Evolutionary conservation across 192 early-diverging fungal genomes (phyloP).

Genomic region (Dissophora ornata): DNA sequence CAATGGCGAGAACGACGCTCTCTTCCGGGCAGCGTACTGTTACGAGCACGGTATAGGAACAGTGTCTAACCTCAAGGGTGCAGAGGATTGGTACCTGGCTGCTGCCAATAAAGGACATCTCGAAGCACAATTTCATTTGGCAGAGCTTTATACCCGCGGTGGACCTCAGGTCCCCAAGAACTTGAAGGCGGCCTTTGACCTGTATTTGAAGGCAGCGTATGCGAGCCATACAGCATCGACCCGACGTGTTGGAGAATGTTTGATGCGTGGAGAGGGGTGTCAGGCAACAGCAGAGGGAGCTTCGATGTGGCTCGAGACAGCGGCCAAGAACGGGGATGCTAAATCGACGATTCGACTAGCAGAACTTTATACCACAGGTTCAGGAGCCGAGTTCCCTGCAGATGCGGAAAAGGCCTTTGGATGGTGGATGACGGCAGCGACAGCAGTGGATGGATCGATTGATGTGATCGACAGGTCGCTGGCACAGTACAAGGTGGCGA

Average conservation of each 20-base stretch:
- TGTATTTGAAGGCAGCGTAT: slow-evolving; percentile 69
- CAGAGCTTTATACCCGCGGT: slow-evolving; percentile 63
- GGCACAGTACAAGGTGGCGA: slow-evolving; percentile 74
- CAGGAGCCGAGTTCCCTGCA: slow-evolving; percentile 30
- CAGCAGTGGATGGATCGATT: slow-evolving; percentile 47
- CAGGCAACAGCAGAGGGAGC: slow-evolving; percentile 53
- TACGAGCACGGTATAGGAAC: slow-evolving; percentile 76
- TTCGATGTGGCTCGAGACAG: slow-evolving; percentile 52
- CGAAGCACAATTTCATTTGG: slow-evolving; percentile 62
- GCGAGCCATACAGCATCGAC: slow-evolving; percentile 60
- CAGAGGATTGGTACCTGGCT: slow-evolving; percentile 68
- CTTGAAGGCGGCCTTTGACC: slow-evolving; percentile 69
- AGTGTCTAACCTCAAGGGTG: slow-evolving; percentile 56
- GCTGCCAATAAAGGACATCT: slow-evolving; percentile 76
- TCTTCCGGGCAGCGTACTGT: slow-evolving; percentile 74
- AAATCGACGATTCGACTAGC: slow-evolving; percentile 50
- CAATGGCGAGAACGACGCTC: slow-evolving; percentile 71
- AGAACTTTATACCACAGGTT: slow-evolving; percentile 37
- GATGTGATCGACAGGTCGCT: slow-evolving; percentile 58
- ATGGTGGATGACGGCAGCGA: slow-evolving; percentile 53
- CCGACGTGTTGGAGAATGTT: slow-evolving; percentile 43
- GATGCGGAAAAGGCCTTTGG: slow-evolving; percentile 55
- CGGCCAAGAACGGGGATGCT: slow-evolving; percentile 50
- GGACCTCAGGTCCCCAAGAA: slow-evolving; percentile 67
- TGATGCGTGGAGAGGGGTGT: slow-evolving; percentile 51